Evolutionary conservation across 495 filamentous ascomycete species (phyloP).

Genomic region (Tetracladium setigerum): DNA sequence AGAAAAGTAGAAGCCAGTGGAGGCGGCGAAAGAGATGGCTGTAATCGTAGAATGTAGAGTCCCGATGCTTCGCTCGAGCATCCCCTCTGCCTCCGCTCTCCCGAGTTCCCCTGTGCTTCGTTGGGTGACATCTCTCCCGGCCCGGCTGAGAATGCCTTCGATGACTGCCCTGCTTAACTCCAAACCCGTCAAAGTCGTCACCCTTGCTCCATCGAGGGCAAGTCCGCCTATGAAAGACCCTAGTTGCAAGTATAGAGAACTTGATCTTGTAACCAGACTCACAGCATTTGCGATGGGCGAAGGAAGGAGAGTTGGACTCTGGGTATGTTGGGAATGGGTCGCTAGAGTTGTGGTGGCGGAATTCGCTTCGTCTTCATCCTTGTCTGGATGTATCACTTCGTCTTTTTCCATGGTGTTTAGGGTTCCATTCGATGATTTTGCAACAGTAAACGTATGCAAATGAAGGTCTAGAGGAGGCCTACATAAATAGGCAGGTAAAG

Average conservation of each 20-base stretch:
- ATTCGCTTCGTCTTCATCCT: conserved; percentile 16
- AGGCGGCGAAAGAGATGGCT: conserved; percentile 58
- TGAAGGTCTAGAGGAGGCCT: not conserved
- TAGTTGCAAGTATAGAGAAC: conserved; percentile 63
- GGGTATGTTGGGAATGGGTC: not conserved
- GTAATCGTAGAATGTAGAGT: conserved; percentile 55
- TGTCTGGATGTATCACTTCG: conserved; percentile 2
- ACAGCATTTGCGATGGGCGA: conserved; percentile 59
- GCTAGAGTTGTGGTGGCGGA: not conserved
- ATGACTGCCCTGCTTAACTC: conserved; percentile 60
- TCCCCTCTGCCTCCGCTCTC: conserved; percentile 51
- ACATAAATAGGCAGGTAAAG: not conserved
- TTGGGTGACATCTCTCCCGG: conserved; percentile 57
- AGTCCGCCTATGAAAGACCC: conserved; percentile 58
- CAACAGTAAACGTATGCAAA: too few relatives aligned
- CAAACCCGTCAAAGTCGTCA: conserved; percentile 61
- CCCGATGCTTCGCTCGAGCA: conserved; percentile 56
- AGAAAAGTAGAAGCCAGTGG: conserved; percentile 62
- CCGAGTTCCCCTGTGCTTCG: conserved; percentile 47
- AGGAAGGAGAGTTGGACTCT: conserved; percentile 52
- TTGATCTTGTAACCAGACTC: conserved; percentile 60
- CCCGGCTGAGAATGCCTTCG: conserved; percentile 57
- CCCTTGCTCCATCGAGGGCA: conserved; percentile 56
- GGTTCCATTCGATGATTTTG: conserved; percentile 6
- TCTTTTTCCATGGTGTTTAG: not conserved